Base-by-base conservation (phyloP, 108 stramenopile genomes). In the Nitzschia sp. region DNA sequence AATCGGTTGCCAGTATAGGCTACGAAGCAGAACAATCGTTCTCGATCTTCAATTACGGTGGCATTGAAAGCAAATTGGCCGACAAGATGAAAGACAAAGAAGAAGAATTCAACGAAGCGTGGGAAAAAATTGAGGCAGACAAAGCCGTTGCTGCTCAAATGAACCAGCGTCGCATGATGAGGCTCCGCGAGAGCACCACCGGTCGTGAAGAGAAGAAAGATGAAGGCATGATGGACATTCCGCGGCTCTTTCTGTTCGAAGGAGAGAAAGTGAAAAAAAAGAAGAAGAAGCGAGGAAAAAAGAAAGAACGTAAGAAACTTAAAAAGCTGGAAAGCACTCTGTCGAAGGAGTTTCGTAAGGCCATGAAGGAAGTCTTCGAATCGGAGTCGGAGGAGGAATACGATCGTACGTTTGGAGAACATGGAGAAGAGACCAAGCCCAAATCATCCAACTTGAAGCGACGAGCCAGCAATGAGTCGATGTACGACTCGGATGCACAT, bases 181-280 rank as follows among this genome's bases (percentile, higher is more conserved):
- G 68, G 46, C 31, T 66, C 34, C 60, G 75, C 1, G 26, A 76
- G 23, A 55, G 74, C 27, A 27, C 26, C 9, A 58, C 19, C 13
- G 38, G 18, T n/a, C 27, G 59, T 30, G 53, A 64, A 23, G 36
- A 54, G 0, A 76, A 69, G 62, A 63, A 60, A 17, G 45, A 69
- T 11, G 56, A 46, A 13, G 66, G 31, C 27, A 23, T 46, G 13
- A 45, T 29, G 42, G 49, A 67, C 26, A 51, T 69, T 47, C 75
- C 75, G 6, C 67, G 75, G 15, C 46, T 76, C 24, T 76, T 64
- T 46, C 42, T 76, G 38, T 76, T 76, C 42, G 75, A 76, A 64
- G 75, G 75, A 5, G 75, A 76, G 35, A 74, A 60, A 42, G 3
- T 53, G 0, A 34, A 63, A 27, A 58, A 47, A 2, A 74, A 67